Percentiles rank a stretch among this genome's conserved stretches.
phyloP scores from a whole-genome alignment of 2,329 filamentous ascomycete species.

The Metarhizium rileyi region DNA sequence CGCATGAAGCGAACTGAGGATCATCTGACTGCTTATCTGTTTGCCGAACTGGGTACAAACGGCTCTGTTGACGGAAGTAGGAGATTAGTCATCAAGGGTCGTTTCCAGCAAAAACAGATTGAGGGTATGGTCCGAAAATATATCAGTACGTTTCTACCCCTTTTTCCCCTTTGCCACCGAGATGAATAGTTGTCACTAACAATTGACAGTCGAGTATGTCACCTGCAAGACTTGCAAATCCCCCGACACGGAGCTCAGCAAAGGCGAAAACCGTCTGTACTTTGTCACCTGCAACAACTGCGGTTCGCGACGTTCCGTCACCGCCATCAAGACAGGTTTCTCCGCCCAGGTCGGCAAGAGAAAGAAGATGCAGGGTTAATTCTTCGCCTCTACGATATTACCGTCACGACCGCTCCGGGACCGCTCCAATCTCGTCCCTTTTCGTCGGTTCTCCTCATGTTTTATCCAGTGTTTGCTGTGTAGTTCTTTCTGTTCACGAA shows the following conservation, averaged over 20 bases:
- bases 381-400: constrained; percentile 5
- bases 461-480: not conserved
- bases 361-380: constrained; percentile 83
- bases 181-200: not conserved
- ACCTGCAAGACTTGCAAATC: constrained; percentile 98
- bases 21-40: constrained; percentile 93
- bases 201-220: constrained; percentile 74
- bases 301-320: constrained; percentile 75
- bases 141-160: constrained; percentile 57
- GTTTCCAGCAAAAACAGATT: constrained; percentile 99
- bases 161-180: not conserved
- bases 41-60: constrained; percentile 95
- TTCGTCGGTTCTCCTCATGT: not conserved
- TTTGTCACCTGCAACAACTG: constrained; percentile 93
- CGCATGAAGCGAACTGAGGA: constrained; percentile 98
- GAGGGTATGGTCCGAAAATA: constrained; percentile 95
- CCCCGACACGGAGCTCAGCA: constrained; percentile 90
- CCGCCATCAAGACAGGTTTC: constrained; percentile 99
- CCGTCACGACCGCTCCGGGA: not conserved
- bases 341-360: constrained; percentile 98
- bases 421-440: not conserved
- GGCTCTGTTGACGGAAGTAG: constrained; percentile 90
- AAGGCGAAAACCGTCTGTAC: constrained; percentile 97
- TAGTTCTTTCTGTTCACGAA: not conserved
- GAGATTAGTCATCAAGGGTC: constrained; percentile 95